Base-by-base conservation (phyloP, 2,329 filamentous ascomycete genomes). In the Pezicula neosporulosa region DNA sequence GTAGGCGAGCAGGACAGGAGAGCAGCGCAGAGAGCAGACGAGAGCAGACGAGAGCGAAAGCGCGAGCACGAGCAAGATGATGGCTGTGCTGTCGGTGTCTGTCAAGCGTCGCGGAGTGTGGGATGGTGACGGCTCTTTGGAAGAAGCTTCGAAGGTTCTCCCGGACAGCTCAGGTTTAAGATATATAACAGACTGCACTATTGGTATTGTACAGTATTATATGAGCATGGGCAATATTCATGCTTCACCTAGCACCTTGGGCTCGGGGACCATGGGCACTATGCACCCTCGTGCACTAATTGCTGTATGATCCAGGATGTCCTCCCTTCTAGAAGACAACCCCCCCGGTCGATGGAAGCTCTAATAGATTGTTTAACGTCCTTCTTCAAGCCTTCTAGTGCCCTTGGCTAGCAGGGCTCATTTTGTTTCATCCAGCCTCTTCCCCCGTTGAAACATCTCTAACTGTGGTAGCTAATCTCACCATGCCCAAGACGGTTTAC, bases 301-400 rank as follows among this genome's bases (percentile, higher is more conserved):
- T 18, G 13, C 39, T 24, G 39, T 24, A 19, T 24, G 12, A 6
- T 12, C 42, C 13, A 30, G 42, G 42, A 30, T 44, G 9, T 16
- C 10, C 16, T 16, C n/a, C 27, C 42, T 44, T 28, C 42, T 28
- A 44, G 10, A 44, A 44, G 21, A 33, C n/a, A 15, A 28, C 27
- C 42, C 42, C 27, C 19, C 19, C 27, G 12, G 30, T 33, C 30
- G 6, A 28, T 39, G 37, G 37, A 39, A 39, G 37, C n/a, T 39
- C 37, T 39, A 21, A 21, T 21, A 33, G 15, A 28, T 27, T 16
- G 27, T 28, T 44, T 13, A 44, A 44, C 42, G 21, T 44, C 42
- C 42, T 44, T 44, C 42, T 44, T 27, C 21, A 44, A 18, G 19
- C 42, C 42, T 44, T 44, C 42, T 44, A 44, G 42, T 28, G 42